Conservation (phyloP, 768 basidiomycete genomes). For the Boletus pseudo-olivaceus region DNA sequence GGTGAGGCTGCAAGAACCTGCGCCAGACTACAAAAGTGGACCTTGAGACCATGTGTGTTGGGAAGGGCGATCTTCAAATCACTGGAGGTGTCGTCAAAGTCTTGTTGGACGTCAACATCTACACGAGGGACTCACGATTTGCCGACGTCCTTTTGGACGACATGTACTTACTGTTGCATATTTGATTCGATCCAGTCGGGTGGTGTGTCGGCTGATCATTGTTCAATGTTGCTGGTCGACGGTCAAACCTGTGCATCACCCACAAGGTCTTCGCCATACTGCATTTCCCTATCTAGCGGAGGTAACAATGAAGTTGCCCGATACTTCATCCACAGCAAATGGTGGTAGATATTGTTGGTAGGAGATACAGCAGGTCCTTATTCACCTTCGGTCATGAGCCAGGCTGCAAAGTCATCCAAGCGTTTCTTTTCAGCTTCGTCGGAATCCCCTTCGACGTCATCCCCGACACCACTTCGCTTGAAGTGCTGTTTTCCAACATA, state of each 20-base stretch:
- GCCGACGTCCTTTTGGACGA: too few species aligned
- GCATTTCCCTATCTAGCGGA: background rate
- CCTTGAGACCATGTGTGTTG: too few species aligned
- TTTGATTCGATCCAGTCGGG: too few species aligned
- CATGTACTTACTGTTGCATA: too few species aligned
- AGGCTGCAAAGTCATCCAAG: slow-evolving; percentile 82
- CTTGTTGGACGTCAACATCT: too few species aligned
- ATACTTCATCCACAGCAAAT: background rate
- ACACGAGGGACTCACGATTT: too few species aligned
- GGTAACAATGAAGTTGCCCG: background rate
- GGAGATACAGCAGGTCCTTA: slow-evolving; percentile 24
- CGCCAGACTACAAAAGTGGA: too few species aligned
- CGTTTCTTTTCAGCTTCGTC: slow-evolving; percentile 80
- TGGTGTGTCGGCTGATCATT: background rate
- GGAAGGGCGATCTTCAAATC: too few species aligned
- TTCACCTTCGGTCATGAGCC: slow-evolving; percentile 82
- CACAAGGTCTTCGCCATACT: background rate
- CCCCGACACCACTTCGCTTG: slow-evolving; percentile 66
- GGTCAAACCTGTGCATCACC: too few species aligned
- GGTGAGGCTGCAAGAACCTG: too few species aligned
- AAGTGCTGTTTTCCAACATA: slow-evolving; percentile 82
- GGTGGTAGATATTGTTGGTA: background rate
- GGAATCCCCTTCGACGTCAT: slow-evolving; percentile 59
- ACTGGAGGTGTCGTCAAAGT: too few species aligned
- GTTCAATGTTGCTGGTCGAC: background rate